Percentiles rank a stretch among this genome's conserved stretches.
Evolutionary conservation across 2,329 filamentous ascomycete genomes (phyloP).

Genomic region (Fonsecaea nubica): DNA sequence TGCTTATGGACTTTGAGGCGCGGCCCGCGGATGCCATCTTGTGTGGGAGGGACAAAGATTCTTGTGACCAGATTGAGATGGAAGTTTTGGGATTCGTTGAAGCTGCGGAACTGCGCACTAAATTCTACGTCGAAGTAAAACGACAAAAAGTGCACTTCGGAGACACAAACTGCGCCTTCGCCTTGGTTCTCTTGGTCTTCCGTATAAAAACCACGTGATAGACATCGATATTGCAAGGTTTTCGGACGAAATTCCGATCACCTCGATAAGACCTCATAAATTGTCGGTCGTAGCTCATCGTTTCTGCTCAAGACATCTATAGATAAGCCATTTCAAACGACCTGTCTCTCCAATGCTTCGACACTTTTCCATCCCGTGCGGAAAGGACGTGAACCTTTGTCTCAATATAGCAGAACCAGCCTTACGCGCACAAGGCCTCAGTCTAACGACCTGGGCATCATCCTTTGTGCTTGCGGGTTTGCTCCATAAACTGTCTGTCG

Average conservation of each 20-base stretch:
- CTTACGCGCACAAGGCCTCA: constrained; percentile 83
- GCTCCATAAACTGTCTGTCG: constrained; percentile 54
- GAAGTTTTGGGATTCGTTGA: constrained; percentile 3
- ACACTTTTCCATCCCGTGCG: constrained; percentile 62
- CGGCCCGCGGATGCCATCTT: constrained; percentile 24
- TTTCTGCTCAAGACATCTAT: not conserved
- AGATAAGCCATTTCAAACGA: not conserved
- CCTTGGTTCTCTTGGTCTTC: not conserved
- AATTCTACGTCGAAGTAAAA: not conserved
- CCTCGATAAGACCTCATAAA: not conserved
- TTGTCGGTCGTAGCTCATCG: not conserved
- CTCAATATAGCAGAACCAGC: constrained; percentile 83
- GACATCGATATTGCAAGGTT: not conserved
- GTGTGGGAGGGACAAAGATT: not conserved
- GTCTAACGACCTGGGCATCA: constrained; percentile 93
- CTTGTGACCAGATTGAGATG: not conserved
- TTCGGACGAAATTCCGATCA: not conserved
- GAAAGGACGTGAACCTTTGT: constrained; percentile 58
- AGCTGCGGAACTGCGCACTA: not conserved
- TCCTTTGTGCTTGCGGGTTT: constrained; percentile 83
- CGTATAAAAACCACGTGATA: not conserved
- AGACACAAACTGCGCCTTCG: not conserved
- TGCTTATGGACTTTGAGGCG: constrained; percentile 23
- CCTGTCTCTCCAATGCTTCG: constrained; percentile 56
- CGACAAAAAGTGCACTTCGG: not conserved